phyloP scores from a whole-genome alignment of 2,329 filamentous ascomycete genomes.

The Aspergillus ochraceus region DNA sequence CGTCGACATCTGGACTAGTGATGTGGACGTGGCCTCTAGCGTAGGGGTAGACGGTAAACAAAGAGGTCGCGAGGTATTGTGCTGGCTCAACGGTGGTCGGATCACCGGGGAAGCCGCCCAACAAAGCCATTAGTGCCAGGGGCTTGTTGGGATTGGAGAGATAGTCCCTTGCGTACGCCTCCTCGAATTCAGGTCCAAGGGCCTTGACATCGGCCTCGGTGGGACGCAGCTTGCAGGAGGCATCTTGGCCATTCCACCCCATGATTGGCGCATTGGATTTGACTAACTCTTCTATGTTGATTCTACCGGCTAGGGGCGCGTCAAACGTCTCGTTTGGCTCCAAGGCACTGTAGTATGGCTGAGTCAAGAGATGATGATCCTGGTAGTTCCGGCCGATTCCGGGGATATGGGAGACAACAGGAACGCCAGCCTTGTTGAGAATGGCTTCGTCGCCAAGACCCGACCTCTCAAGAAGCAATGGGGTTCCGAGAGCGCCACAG shows the following conservation, averaged over 20 bases:
- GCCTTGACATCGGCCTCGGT: not conserved
- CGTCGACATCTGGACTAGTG: not conserved
- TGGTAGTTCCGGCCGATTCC: slow-evolving; percentile 1
- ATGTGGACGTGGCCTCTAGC: slow-evolving; percentile 3
- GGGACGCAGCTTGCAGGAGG: slow-evolving; percentile 1
- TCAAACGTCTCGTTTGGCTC: slow-evolving; percentile 1
- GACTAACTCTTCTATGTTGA: not conserved
- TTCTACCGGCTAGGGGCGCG: not conserved
- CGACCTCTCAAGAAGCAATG: not conserved
- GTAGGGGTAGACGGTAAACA: slow-evolving; percentile 4
- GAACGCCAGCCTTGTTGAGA: not conserved
- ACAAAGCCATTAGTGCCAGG: not conserved
- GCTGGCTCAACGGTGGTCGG: not conserved
- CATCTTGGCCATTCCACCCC: not conserved
- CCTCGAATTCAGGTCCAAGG: not conserved
- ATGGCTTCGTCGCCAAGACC: not conserved
- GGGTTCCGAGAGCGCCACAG: not conserved
- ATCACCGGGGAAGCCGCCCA: not conserved
- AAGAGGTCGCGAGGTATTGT: not conserved
- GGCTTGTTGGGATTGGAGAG: not conserved
- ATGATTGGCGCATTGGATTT: not conserved
- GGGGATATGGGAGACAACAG: not conserved
- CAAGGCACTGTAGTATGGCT: not conserved
- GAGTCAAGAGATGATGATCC: slow-evolving; percentile 4
- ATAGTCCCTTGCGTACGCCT: not conserved